These are phyloP conservation scores for Elongisporangium prolatum DNA, from an alignment of 352 stramenopile species.

Conservation along the genomic window DNA sequence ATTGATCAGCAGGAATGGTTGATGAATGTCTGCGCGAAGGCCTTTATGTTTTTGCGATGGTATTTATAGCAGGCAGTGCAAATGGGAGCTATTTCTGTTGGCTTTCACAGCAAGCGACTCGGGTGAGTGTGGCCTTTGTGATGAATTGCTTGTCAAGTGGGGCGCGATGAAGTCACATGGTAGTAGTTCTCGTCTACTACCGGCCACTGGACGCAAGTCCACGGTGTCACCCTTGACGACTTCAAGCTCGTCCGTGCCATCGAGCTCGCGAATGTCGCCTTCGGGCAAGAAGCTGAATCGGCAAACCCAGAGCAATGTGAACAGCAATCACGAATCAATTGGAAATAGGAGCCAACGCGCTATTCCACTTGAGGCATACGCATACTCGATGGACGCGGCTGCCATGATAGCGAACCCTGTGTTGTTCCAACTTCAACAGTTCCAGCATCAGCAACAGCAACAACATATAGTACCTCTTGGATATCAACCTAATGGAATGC, in stretches of 20 bases:
- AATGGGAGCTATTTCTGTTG: background rate
- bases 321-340: background rate
- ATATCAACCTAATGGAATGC: conserved; percentile 15
- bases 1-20: background rate
- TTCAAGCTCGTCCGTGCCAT: background rate
- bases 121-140: background rate
- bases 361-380: background rate
- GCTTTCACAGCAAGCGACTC: background rate
- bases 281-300: conserved; percentile 6
- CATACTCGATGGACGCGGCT: background rate
- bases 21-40: background rate
- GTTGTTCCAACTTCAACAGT: conserved; percentile 48
- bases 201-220: background rate
- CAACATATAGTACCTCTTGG: conserved; percentile 32
- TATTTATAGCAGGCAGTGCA: background rate
- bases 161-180: conserved; percentile 6
- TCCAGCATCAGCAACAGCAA: conserved; percentile 34
- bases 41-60: background rate
- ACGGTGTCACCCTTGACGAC: conserved; percentile 2
- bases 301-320: background rate
- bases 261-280: background rate
- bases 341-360: background rate
- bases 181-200: conserved; percentile 5
- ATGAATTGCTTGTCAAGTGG: background rate
- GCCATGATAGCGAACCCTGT: conserved; percentile 3